phyloP scores from a whole-genome alignment of 2,329 filamentous ascomycete genomes.

The Colletotrichum kahawae region DNA sequence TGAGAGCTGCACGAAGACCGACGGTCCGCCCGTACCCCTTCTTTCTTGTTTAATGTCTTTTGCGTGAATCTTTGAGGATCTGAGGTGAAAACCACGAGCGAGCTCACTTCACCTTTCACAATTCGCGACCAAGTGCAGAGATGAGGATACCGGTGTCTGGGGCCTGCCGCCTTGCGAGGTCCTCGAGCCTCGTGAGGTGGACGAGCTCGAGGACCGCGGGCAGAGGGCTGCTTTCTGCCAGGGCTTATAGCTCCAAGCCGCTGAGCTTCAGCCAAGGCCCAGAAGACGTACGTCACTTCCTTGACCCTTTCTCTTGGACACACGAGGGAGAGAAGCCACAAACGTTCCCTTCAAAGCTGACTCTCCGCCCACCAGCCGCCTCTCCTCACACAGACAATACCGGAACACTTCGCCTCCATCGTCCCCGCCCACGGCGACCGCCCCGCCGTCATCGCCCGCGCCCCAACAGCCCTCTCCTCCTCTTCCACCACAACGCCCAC shows the following conservation, averaged over 20 bases:
- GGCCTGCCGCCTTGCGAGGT: not conserved
- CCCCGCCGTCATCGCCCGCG: constrained; percentile 59
- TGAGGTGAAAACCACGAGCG: not conserved
- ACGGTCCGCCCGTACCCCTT: not conserved
- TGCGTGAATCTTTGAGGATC: not conserved
- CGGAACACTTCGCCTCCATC: constrained; percentile 72
- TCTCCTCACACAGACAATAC: constrained; percentile 71
- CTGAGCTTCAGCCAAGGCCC: constrained; percentile 5
- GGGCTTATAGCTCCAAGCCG: not conserved
- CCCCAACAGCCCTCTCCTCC: constrained; percentile 36
- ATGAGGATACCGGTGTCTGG: not conserved
- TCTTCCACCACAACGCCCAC: constrained; percentile 34
- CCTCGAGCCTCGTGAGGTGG: not conserved
- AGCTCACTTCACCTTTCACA: not conserved
- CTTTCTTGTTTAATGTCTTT: not conserved
- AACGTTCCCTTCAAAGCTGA: not conserved
- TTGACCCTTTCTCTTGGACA: not conserved
- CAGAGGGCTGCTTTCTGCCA: not conserved
- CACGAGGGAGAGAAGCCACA: not conserved
- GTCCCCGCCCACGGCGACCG: constrained; percentile 70
- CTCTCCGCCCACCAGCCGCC: constrained; percentile 55
- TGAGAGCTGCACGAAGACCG: not conserved
- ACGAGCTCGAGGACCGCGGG: not conserved
- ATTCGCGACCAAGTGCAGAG: not conserved
- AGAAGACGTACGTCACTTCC: not conserved